A percentile compares a stretch with the other conserved stretches of the same genome.
Evolutionary conservation across 257 asterid species (phyloP).

Genomic region (Asclepias syriaca): DNA sequence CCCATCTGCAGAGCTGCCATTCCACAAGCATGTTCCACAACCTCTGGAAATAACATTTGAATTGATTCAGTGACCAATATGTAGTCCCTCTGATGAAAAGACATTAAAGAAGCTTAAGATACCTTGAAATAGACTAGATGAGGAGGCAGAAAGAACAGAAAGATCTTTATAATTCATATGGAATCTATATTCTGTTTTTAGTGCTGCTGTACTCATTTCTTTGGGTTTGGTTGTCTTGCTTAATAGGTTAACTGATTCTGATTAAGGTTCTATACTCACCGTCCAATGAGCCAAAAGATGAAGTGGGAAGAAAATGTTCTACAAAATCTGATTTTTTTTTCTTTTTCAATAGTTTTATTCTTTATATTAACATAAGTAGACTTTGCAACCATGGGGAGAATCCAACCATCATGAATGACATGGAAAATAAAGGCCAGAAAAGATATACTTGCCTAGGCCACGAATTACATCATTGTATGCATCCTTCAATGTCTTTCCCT

Average conservation of each 20-base stretch:
- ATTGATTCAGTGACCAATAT: slow-evolving; percentile 18
- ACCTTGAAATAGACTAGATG: background rate
- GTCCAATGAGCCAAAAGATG: background rate
- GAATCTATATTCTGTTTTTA: slow-evolving; percentile 5
- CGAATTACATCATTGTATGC: slow-evolving; percentile 67
- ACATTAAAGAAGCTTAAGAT: background rate
- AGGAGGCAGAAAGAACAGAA: background rate
- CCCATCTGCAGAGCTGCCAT: slow-evolving; percentile 97
- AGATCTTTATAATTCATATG: background rate
- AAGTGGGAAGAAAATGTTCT: background rate
- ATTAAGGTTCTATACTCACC: too few relatives aligned
- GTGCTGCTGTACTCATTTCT: background rate
- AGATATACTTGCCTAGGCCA: slow-evolving; percentile 60
- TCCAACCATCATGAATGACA: slow-evolving; percentile 12
- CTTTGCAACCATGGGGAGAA: background rate
- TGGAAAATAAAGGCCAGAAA: background rate
- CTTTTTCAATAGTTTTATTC: background rate
- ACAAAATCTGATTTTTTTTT: background rate
- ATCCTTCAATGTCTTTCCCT: slow-evolving; percentile 77
- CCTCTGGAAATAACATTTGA: slow-evolving; percentile 24
- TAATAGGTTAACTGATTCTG: background rate
- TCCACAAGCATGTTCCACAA: slow-evolving; percentile 86
- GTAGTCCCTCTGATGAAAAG: background rate
- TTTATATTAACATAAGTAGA: background rate
- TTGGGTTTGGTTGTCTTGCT: background rate